Base-by-base conservation (phyloP, 78 protist genomes). In the Carpediemonas membranifera region DNA sequence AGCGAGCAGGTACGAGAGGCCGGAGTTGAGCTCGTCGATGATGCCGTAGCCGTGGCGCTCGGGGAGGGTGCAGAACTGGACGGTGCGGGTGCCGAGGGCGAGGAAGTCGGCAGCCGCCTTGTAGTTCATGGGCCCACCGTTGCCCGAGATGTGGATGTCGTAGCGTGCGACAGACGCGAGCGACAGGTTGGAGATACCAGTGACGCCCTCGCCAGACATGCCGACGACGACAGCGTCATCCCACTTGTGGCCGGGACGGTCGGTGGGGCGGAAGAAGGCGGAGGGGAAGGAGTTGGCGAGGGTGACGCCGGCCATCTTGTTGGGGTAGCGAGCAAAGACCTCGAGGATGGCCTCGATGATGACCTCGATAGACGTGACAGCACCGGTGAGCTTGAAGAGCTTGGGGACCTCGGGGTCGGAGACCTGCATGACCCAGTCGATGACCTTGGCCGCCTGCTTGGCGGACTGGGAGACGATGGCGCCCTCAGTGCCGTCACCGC, bases 281-380 rank as follows among this genome's bases (percentile, higher is more conserved):
- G 71, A 39, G 36, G 71, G 71, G 71, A 66, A 66, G 18, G 59
- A 50, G 57, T 66, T 66, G 28, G 71, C 71, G 19, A 66, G 58
- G 16, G 71, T 66, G 57, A 51, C 30, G 36, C 58, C 71, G 2
- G 59, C 58, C 15, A 16, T 7, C 25, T 66, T 41, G 30, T 39
- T 18, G 58, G 71, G 71, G 54, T 66, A 25, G 15, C 56, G 2
- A 7, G 30, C 71, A 50, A 66, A 50, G 18, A 50, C 71, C 1
- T 14, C 53, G 64, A 34, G 55, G 18, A 28, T 18, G 2, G 71
- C 71, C 18, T n/a, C 16, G 2, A 50, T n/a, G 21, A 51, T 41
- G n/a, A 15, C 34, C 58, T n/a, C 28, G 18, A 51, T 39, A 44
- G 50, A 39, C 39, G 71, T 66, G 18, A 66, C 71, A n/a, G 71